A percentile compares a stretch with the other conserved stretches of the same genome.
Conservation (phyloP, 2,329 filamentous ascomycete species). For the Ceratocystis variospora region DNA sequence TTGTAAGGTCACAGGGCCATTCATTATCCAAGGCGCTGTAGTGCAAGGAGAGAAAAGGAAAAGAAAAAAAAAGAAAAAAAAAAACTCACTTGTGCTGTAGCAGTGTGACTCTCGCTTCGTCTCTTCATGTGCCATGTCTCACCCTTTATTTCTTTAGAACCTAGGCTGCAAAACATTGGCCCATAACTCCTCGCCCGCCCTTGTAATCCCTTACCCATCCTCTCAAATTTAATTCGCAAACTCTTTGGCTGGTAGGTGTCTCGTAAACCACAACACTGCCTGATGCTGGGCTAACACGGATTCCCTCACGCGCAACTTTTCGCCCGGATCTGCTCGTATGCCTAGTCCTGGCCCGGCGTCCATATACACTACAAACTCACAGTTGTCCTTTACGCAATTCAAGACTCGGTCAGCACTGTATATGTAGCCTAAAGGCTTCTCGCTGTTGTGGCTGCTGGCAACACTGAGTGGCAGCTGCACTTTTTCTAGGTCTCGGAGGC, state of each 20-base stretch:
- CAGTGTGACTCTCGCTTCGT: background rate
- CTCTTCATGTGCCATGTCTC: background rate
- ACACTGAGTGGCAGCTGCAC: conserved; percentile 33
- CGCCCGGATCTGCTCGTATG: conserved; percentile 26
- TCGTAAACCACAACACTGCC: conserved; percentile 28
- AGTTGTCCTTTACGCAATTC: conserved; percentile 23
- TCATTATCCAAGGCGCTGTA: too few relatives aligned
- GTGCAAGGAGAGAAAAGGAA: too few relatives aligned
- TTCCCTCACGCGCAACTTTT: conserved; percentile 26
- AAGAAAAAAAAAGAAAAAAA: too few relatives aligned
- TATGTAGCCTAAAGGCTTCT: conserved; percentile 17
- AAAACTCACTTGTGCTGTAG: too few relatives aligned
- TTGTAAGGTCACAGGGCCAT: too few relatives aligned
- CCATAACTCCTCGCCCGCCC: too few relatives aligned
- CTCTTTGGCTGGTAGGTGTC: conserved; percentile 5
- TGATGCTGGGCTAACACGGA: conserved; percentile 28
- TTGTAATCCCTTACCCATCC: background rate
- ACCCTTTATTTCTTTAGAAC: background rate
- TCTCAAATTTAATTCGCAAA: conserved; percentile 1
- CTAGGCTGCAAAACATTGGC: too few relatives aligned
- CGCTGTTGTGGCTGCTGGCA: conserved; percentile 29
- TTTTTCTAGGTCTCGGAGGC: conserved; percentile 33
- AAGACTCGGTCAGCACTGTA: conserved; percentile 23
- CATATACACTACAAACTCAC: conserved; percentile 27
- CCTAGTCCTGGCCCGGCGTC: conserved; percentile 33